Conservation (phyloP, 441 rosid species). For the Codiaeum variegatum region DNA sequence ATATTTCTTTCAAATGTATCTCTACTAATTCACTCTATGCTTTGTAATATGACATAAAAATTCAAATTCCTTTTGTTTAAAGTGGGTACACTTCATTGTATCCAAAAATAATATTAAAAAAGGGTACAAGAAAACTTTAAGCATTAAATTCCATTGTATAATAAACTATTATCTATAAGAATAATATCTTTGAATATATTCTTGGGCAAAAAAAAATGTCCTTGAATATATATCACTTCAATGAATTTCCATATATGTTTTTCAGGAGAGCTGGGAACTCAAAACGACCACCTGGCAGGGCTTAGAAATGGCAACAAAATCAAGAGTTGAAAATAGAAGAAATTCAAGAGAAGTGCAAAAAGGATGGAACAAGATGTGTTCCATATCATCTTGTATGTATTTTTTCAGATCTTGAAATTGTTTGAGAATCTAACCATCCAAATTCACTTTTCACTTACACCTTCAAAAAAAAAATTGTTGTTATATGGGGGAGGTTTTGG, state of each 20-base stretch:
- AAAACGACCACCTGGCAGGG: conserved; percentile 46
- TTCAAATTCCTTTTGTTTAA: too few species aligned
- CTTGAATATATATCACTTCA: too few species aligned
- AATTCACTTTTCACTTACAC: background rate
- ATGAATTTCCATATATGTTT: background rate
- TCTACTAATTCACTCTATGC: too few species aligned
- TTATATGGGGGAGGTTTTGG: conserved; percentile 5
- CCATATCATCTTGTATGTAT: conserved; percentile 29
- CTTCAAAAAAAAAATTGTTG: background rate
- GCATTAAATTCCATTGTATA: background rate
- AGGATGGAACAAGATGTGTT: conserved; percentile 17
- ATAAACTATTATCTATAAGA: too few species aligned
- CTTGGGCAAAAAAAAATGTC: too few species aligned
- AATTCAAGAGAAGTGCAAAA: background rate
- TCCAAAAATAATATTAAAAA: too few species aligned
- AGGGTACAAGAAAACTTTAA: too few species aligned
- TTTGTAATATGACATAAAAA: too few species aligned
- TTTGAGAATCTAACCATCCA: conserved; percentile 15
- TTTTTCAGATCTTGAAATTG: conserved; percentile 23
- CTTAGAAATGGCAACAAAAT: conserved; percentile 16
- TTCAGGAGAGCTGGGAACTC: conserved; percentile 36
- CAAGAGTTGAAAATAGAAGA: conserved; percentile 15
- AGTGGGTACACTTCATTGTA: too few species aligned
- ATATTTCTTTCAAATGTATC: too few species aligned
- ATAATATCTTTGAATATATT: too few species aligned